Evolutionary conservation across 805 yeast species (phyloP), one percentile per base, ranked within the genome.

Genomic region (Lipomyces oligophaga): DNA sequence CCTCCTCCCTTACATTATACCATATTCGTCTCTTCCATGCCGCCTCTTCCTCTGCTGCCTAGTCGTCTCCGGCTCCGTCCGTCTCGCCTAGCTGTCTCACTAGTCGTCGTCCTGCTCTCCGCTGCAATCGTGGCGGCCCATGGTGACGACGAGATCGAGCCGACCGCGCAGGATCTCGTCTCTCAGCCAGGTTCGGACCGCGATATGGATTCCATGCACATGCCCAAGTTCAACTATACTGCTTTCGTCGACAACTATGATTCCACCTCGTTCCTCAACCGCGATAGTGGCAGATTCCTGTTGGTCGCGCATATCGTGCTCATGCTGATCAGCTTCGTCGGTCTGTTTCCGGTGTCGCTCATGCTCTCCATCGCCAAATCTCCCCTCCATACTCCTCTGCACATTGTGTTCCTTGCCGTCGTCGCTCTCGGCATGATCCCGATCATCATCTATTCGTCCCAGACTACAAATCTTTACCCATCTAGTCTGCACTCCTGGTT

Each of bases 401-500:
- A 83, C 50, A 65, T 79, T 1, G 55, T 75, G 4, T 81, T 85
- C 62, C 62, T 76, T 4, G 61, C 62, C 0, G 55, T 74, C 4
- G 64, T 76, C 4, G 34, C 78, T 3, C 59, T 75, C 0, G 78
- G 93, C 1, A 64, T 83, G 44, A 52, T 79, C 13, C 65, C 75
- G 16, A 76, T 80, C 58, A 73, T 77, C 41, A 66, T 81, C 7
- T 74, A 78, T 33, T 63, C 69, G 3, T 69, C 81, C 15, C 81
- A 80, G 20, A 83, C 85, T 0, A 71, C 59, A 22, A 62, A 75
- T 45, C 68, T 86, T 58, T 90, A 86, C 63, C 95, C 95, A 0
- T 71, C 75, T 33, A 85, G 85, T 61, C 81, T 83, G 0, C 88
- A 88, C 65, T 67, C 77, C 11, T 76, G 73, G 58, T 79, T 85